Percentiles rank a stretch among this genome's conserved stretches.
phyloP scores from a whole-genome alignment of 1,284 basidiomycete genomes.

The Cutaneotrichosporon sp. region DNA sequence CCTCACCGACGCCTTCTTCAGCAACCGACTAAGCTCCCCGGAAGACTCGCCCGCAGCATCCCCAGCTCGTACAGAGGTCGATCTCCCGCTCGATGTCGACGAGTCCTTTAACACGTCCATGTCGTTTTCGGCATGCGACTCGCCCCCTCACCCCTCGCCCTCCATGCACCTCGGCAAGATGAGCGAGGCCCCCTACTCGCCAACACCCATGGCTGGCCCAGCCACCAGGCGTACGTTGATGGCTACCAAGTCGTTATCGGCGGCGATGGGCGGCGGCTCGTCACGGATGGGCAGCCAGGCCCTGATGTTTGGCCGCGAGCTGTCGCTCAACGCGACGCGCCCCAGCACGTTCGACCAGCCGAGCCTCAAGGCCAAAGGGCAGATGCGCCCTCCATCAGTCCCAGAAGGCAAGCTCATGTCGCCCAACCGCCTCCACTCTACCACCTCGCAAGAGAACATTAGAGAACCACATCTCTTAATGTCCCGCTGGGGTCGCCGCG shows the following conservation, averaged over 20 bases:
- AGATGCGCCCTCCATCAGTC: slow-evolving; percentile 44
- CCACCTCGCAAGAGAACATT: slow-evolving; percentile 40
- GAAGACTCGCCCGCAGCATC: slow-evolving; percentile 34
- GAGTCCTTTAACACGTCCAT: slow-evolving; percentile 54
- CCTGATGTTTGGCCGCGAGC: slow-evolving; percentile 44
- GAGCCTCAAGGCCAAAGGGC: slow-evolving; percentile 33
- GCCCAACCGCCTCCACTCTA: slow-evolving; percentile 43
- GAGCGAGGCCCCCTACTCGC: slow-evolving; percentile 5
- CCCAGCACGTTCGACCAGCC: slow-evolving; percentile 7
- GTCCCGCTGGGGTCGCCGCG: slow-evolving; percentile 33
- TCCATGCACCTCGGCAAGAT: slow-evolving; percentile 17
- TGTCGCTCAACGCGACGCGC: slow-evolving; percentile 30
- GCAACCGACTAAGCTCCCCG: slow-evolving; percentile 35
- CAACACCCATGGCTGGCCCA: neutral
- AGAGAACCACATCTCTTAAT: slow-evolving; percentile 30
- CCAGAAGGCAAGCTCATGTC: slow-evolving; percentile 28
- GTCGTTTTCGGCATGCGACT: slow-evolving; percentile 40
- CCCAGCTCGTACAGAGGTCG: slow-evolving; percentile 46
- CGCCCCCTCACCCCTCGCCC: slow-evolving; percentile 25
- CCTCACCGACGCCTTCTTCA: slow-evolving; percentile 40
- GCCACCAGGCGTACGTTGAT: neutral
- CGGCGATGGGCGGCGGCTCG: neutral
- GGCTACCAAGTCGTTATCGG: slow-evolving; percentile 3
- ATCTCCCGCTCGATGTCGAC: slow-evolving; percentile 51
- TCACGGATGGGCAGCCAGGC: neutral